These are phyloP conservation scores for Mycena rosella DNA, from an alignment of 768 basidiomycete species.

Conservation along the genomic window DNA sequence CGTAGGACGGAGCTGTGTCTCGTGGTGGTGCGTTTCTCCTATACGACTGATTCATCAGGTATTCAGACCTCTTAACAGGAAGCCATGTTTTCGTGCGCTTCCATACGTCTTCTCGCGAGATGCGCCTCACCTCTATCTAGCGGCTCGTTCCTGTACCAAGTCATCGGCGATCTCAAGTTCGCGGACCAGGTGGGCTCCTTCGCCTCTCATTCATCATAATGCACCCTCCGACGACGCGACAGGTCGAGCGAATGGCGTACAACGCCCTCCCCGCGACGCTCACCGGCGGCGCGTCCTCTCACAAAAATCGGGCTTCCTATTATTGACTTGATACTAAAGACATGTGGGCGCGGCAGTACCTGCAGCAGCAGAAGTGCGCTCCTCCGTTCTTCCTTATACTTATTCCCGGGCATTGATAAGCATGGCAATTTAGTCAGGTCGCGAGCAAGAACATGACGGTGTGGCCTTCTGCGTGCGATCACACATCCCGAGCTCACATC, in stretches of 20 bases:
- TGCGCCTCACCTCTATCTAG: conserved; percentile 41
- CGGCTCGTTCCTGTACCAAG: conserved; percentile 68
- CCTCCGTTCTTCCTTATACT: background rate
- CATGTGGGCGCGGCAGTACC: conserved; percentile 72
- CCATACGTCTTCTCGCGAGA: background rate
- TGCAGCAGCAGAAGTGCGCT: conserved; percentile 63
- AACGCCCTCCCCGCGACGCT: conserved; percentile 55
- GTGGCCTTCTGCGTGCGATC: conserved; percentile 45
- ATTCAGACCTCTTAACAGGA: conserved; percentile 49
- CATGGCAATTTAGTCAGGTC: conserved; percentile 54
- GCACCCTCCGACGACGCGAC: background rate
- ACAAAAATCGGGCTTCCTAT: background rate
- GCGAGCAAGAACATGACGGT: conserved; percentile 65
- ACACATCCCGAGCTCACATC: background rate
- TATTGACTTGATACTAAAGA: conserved; percentile 44
- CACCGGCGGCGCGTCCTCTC: conserved; percentile 48
- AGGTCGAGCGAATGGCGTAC: conserved; percentile 55
- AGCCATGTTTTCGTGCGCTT: conserved; percentile 69
- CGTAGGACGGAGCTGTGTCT: conserved; percentile 66
- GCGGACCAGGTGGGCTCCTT: conserved; percentile 56
- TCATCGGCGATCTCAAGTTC: conserved; percentile 66
- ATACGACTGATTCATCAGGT: background rate
- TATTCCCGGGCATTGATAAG: background rate
- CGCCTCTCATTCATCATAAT: background rate
- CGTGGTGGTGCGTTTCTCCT: conserved; percentile 58